Evolutionary conservation across 495 filamentous ascomycete species (phyloP).

Genomic region (Penicillium tannophilum): DNA sequence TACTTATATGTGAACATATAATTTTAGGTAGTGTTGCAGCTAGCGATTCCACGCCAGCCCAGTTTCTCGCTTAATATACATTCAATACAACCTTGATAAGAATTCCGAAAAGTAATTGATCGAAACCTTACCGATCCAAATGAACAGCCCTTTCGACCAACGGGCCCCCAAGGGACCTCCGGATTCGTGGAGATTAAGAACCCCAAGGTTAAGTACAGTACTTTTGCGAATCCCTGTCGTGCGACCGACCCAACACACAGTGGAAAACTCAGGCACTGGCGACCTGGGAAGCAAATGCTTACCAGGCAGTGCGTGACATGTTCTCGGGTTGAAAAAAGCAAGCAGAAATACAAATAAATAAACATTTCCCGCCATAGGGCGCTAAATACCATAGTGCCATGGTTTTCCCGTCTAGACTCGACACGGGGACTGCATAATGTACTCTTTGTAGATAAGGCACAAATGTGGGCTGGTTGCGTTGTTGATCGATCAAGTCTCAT

Average conservation of each 20-base stretch:
- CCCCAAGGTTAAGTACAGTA: not conserved
- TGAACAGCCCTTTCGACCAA: not conserved
- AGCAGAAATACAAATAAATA: not conserved
- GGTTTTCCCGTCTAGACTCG: not conserved
- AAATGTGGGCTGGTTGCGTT: not conserved
- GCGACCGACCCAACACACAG: not conserved
- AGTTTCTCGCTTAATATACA: not conserved
- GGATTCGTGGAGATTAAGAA: not conserved
- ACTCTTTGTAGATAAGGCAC: not conserved
- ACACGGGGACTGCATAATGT: not conserved
- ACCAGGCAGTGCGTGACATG: not conserved
- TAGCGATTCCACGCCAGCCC: not conserved
- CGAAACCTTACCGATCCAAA: not conserved
- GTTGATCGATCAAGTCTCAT: slow-evolving; percentile 1
- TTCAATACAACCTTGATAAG: not conserved
- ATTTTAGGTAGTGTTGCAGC: not conserved
- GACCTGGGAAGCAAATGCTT: not conserved
- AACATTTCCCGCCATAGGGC: not conserved
- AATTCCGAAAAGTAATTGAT: not conserved
- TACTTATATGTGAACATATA: not conserved
- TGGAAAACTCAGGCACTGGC: not conserved
- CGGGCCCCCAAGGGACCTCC: not conserved
- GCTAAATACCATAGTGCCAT: not conserved
- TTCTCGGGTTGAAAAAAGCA: not conserved
- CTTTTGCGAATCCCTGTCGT: not conserved